Evolutionary conservation across 2,329 filamentous ascomycete genomes (phyloP).

Genomic region (Cytospora paraplurivora): DNA sequence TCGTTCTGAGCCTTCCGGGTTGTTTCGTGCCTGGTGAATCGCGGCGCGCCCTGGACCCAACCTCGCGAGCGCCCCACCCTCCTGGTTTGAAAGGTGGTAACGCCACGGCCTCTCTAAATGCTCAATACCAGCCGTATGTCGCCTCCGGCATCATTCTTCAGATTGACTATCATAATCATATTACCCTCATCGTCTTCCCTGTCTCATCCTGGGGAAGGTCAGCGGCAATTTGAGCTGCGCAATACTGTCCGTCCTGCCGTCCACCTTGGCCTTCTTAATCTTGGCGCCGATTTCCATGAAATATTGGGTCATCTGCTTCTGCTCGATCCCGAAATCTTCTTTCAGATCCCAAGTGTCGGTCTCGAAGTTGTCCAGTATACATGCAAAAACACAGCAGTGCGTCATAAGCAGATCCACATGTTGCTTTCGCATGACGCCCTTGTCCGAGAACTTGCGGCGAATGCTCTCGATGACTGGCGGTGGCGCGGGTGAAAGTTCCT

Average conservation of each 20-base stretch:
- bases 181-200: conserved; percentile 33
- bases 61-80: not conserved
- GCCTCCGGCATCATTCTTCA: not conserved
- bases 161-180: no score
- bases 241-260: conserved; percentile 56
- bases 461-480: conserved; percentile 67
- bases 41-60: not conserved
- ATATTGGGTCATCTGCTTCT: conserved; percentile 70
- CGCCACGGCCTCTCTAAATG: not conserved
- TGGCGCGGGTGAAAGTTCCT: conserved; percentile 58
- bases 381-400: conserved; percentile 70
- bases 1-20: not conserved
- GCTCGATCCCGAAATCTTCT: conserved; percentile 72
- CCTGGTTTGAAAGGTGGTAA: not conserved
- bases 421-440: conserved; percentile 67
- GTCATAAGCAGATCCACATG: conserved; percentile 72
- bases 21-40: not conserved
- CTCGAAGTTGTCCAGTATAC: conserved; percentile 73
- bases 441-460: conserved; percentile 68
- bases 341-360: conserved; percentile 70
- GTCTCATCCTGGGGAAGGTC: conserved; percentile 70
- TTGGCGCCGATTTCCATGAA: conserved; percentile 76
- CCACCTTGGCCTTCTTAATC: conserved; percentile 61
- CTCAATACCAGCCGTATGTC: not conserved
- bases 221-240: conserved; percentile 78